Evolutionary conservation across 1,284 basidiomycete genomes (phyloP).

Genomic region (Entoloma clypeatum): DNA sequence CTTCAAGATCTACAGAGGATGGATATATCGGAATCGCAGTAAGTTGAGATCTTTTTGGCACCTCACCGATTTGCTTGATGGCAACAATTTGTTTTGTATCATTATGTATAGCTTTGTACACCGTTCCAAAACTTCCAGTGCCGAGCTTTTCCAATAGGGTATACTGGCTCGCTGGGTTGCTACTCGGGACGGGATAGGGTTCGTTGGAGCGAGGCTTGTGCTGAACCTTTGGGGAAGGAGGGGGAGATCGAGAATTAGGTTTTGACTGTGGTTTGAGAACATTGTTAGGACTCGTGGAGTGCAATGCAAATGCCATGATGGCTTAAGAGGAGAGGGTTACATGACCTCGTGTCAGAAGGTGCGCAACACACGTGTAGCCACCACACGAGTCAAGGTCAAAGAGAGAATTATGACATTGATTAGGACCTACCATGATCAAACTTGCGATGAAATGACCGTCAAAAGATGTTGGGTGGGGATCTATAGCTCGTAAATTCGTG

Average conservation of each 20-base stretch:
- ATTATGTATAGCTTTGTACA: conserved; percentile 96
- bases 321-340: conserved; percentile 23
- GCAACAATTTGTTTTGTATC: conserved; percentile 93
- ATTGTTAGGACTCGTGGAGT: conserved; percentile 45
- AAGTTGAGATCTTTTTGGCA: conserved; percentile 5
- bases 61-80: conserved; percentile 93
- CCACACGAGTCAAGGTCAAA: conserved; percentile 11
- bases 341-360: conserved; percentile 27
- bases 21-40: conserved; percentile 4
- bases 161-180: conserved; percentile 85
- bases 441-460: no score
- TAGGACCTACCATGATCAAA: no score
- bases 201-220: conserved; percentile 43
- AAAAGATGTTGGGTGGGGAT: no score
- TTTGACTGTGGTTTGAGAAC: conserved; percentile 37
- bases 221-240: conserved; percentile 45
- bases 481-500: no score
- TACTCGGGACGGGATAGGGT: conserved; percentile 66
- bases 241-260: conserved; percentile 42
- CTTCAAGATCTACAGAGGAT: conserved; percentile 63
- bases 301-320: conserved; percentile 44
- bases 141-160: conserved; percentile 93
- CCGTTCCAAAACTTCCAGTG: conserved; percentile 95
- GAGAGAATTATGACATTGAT: no score
- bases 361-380: conserved; percentile 21